phyloP scores from a whole-genome alignment of 2,329 filamentous ascomycete genomes.

The Monilinia polystroma region DNA sequence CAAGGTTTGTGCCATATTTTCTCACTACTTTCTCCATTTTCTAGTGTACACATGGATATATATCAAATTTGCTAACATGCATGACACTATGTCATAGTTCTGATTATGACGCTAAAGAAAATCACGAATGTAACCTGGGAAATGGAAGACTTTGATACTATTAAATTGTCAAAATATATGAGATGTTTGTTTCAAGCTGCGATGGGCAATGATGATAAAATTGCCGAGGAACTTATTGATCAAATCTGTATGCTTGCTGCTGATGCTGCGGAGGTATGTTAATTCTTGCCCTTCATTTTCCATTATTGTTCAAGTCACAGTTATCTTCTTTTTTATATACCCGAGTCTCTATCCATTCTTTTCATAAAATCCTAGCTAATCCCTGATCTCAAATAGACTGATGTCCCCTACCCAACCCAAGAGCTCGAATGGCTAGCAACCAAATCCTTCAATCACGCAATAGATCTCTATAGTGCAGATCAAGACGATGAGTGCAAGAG shows the following conservation, averaged over 20 bases:
- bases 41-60: not conserved
- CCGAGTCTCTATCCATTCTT: not conserved
- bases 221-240: conserved; percentile 61
- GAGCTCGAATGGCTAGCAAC: conserved; percentile 78
- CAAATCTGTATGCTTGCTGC: conserved; percentile 57
- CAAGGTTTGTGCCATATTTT: conserved; percentile 44
- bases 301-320: not conserved
- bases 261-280: conserved; percentile 49
- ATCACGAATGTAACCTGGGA: conserved; percentile 69
- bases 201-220: conserved; percentile 50
- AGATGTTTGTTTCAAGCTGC: conserved; percentile 72
- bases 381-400: conserved; percentile 37
- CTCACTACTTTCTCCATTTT: not conserved
- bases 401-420: conserved; percentile 56
- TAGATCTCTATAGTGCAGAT: conserved; percentile 61
- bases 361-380: no score
- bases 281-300: not conserved
- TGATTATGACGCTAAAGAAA: conserved; percentile 53
- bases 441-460: conserved; percentile 66
- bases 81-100: conserved; percentile 27
- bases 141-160: conserved; percentile 54
- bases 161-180: conserved; percentile 71
- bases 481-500: conserved; percentile 54
- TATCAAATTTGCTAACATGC: not conserved
- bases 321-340: not conserved